Percentiles rank a stretch among this genome's conserved stretches.
These are phyloP conservation scores for Scutellaria baicalensis DNA, from an alignment of 257 asterid genomes.

Conservation along the genomic window DNA sequence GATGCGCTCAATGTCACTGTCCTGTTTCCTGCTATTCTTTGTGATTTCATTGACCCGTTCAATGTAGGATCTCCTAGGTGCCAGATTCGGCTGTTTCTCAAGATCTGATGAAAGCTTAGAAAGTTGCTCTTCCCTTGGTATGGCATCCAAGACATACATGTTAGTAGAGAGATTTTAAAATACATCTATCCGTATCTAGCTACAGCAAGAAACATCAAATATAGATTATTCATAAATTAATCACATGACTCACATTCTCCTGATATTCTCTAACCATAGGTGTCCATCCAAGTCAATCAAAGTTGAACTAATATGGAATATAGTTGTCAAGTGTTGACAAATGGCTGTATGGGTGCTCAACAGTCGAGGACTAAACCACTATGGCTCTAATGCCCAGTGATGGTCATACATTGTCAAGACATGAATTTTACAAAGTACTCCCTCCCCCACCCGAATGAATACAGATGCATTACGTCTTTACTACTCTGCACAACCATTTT, in stretches of 20 bases:
- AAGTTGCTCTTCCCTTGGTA: constrained; percentile 54
- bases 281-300: not conserved
- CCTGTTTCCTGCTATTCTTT: constrained; percentile 82
- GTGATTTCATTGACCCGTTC: constrained; percentile 71
- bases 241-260: not conserved
- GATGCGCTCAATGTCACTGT: constrained; percentile 57
- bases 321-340: not conserved
- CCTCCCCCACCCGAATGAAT: not conserved
- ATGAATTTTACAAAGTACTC: not conserved
- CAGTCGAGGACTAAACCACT: not conserved
- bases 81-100: constrained; percentile 45
- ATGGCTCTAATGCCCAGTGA: not conserved
- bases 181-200: not conserved
- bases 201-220: constrained; percentile 1
- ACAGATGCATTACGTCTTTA: not conserved
- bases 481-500: not conserved
- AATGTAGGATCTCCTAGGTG: constrained; percentile 48
- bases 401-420: not conserved
- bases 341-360: not conserved
- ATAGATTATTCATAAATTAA: no score
- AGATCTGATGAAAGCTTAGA: constrained; percentile 45
- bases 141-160: constrained; percentile 3
- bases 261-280: not conserved
- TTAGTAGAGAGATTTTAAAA: not conserved
- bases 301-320: not conserved